Conservation (phyloP, 345 rosid species). For the Eucalyptus regnans region DNA sequence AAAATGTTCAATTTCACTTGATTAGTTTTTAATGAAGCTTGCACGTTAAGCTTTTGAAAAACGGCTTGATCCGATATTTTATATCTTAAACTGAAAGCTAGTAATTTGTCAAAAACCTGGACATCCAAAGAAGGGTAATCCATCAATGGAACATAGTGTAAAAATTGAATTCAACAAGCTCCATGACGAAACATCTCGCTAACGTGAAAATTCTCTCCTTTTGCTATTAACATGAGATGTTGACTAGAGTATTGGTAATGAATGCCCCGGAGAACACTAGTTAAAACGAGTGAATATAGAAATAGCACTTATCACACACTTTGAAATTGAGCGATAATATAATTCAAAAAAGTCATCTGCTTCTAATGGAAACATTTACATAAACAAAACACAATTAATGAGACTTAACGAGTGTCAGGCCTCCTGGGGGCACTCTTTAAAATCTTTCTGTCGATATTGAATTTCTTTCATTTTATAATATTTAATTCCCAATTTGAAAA, state of each 20-base stretch:
- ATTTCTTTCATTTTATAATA: not conserved
- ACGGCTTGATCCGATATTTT: not conserved
- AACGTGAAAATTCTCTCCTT: not conserved
- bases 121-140: not conserved
- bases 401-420: not conserved
- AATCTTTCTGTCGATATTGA: not conserved
- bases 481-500: not conserved
- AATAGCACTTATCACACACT: not conserved
- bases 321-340: not conserved
- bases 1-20: not conserved
- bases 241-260: accelerated
- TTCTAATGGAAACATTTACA: not conserved
- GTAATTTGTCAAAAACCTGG: not conserved
- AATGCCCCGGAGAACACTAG: not conserved
- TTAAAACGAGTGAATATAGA: not conserved
- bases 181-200: not conserved
- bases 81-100: not conserved
- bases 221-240: not conserved
- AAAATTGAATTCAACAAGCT: not conserved
- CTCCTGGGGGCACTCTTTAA: not conserved
- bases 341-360: not conserved
- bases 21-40: not conserved
- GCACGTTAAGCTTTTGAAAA: not conserved
- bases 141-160: not conserved
- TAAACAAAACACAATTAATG: not conserved